Percentiles rank a stretch among this genome's conserved stretches.
Evolutionary conservation across 2,329 filamentous ascomycete species (phyloP).

Genomic region (Pseudophaeomoniella oleicola): DNA sequence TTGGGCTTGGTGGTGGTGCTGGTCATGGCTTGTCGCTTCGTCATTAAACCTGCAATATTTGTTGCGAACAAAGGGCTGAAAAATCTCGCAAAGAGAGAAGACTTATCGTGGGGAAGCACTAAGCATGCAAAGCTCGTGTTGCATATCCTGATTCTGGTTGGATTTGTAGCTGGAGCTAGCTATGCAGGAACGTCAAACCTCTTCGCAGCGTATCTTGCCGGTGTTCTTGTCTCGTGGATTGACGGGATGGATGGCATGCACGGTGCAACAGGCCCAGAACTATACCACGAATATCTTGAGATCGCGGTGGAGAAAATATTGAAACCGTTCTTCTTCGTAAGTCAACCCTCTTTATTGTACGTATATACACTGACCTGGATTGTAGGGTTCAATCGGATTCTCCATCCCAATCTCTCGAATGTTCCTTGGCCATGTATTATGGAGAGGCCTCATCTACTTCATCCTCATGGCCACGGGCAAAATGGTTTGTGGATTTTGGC

Average conservation of each 20-base stretch:
- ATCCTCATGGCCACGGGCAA: constrained; percentile 55
- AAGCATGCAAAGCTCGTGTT: constrained; percentile 20
- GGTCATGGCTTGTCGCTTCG: constrained; percentile 14
- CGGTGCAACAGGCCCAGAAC: constrained; percentile 10
- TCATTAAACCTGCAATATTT: constrained; percentile 7
- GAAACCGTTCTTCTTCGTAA: constrained; percentile 59
- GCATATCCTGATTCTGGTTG: constrained; percentile 31
- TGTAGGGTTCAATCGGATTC: constrained; percentile 51
- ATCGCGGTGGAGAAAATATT: constrained; percentile 37
- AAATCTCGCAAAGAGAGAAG: background rate
- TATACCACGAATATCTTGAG: constrained; percentile 34
- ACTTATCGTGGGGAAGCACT: background rate
- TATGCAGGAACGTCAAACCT: constrained; percentile 42
- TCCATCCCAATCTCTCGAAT: constrained; percentile 60
- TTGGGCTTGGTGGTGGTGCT: constrained; percentile 18
- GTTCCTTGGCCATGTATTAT: constrained; percentile 49
- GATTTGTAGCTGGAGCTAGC: constrained; percentile 31
- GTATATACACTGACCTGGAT: background rate
- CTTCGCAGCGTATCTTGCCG: constrained; percentile 45
- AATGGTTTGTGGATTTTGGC: constrained; percentile 44
- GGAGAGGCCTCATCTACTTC: constrained; percentile 60
- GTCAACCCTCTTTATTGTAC: constrained; percentile 10
- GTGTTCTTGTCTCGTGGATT: constrained; percentile 35
- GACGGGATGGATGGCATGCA: constrained; percentile 15
- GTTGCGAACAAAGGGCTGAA: background rate